Conservation (phyloP, 2,329 filamentous ascomycete genomes). For the Calonectria crousiana region DNA sequence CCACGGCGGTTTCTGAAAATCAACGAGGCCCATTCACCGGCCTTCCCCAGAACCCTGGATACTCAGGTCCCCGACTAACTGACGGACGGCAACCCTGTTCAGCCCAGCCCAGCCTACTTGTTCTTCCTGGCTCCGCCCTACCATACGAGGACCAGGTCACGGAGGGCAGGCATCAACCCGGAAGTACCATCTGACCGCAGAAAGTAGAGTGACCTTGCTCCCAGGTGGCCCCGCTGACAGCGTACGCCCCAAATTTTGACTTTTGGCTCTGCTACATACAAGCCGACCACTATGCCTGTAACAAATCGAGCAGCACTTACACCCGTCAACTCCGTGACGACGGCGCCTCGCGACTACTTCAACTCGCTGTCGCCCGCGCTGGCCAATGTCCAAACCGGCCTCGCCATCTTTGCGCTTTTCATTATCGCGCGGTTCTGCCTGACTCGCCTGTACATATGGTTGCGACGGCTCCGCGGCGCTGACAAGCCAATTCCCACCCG, state of each 20-base stretch:
- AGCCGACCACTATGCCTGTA: conserved; percentile 47
- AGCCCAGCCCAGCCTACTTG: conserved; percentile 38
- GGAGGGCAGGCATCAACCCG: conserved; percentile 46
- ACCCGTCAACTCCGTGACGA: conserved; percentile 42
- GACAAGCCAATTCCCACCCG: conserved; percentile 36
- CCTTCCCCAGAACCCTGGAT: conserved; percentile 17
- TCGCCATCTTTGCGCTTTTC: conserved; percentile 51
- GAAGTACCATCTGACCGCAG: conserved; percentile 50
- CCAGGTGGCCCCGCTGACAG: conserved; percentile 47
- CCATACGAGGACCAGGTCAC: conserved; percentile 44
- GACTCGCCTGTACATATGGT: conserved; percentile 42
- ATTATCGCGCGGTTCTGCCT: conserved; percentile 49
- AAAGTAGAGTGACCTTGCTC: conserved; percentile 47
- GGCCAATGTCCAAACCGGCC: conserved; percentile 43
- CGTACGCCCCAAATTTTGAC: conserved; percentile 42
- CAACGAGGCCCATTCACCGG: conserved; percentile 8
- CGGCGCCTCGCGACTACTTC: conserved; percentile 45
- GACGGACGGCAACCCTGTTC: conserved; percentile 38
- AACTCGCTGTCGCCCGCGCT: conserved; percentile 46
- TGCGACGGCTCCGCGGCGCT: conserved; percentile 41
- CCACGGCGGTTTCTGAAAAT: conserved; percentile 12
- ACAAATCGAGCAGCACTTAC: conserved; percentile 50
- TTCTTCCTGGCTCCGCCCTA: conserved; percentile 43
- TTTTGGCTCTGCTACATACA: conserved; percentile 37
- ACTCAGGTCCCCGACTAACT: conserved; percentile 31